A percentile compares a stretch with the other conserved stretches of the same genome.
Evolutionary conservation across 1,284 basidiomycete species (phyloP).

Genomic region (Trichosporon faecale): DNA sequence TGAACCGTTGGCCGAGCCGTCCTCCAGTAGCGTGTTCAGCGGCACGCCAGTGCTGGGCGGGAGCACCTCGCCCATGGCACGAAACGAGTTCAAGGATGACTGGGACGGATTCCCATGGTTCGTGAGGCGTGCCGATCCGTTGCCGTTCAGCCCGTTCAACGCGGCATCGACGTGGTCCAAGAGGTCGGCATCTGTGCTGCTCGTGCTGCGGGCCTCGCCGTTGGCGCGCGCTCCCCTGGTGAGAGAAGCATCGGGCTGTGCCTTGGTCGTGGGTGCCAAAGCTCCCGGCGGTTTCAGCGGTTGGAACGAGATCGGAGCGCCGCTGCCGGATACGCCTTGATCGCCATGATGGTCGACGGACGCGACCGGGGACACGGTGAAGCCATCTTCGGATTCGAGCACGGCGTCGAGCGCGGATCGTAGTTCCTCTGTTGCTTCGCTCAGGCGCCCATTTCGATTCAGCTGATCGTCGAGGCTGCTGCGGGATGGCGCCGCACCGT

Average conservation of each 20-base stretch:
- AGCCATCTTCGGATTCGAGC: not conserved
- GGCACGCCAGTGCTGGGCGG: not conserved
- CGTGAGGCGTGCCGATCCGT: not conserved
- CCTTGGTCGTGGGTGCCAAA: not conserved
- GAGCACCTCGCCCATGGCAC: not conserved
- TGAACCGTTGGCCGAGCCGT: not conserved
- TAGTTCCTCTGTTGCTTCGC: not conserved
- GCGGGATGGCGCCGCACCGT: slow-evolving; percentile 7
- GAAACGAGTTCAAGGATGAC: not conserved
- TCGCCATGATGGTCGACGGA: not conserved
- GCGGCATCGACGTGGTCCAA: not conserved
- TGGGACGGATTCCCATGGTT: not conserved
- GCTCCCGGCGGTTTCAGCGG: not conserved
- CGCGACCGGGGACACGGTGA: not conserved
- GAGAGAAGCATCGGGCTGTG: not conserved
- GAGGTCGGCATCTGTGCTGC: not conserved
- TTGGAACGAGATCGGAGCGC: not conserved
- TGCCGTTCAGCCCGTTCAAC: not conserved
- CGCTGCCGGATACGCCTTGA: not conserved
- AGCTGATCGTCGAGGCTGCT: not conserved
- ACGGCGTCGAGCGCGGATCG: not conserved
- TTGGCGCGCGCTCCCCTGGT: not conserved
- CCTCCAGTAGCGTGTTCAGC: not conserved
- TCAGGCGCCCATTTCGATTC: not conserved
- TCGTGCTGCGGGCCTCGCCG: not conserved